Evolutionary conservation across 192 early-diverging fungal genomes (phyloP).

Genomic region (Linderina pennispora): DNA sequence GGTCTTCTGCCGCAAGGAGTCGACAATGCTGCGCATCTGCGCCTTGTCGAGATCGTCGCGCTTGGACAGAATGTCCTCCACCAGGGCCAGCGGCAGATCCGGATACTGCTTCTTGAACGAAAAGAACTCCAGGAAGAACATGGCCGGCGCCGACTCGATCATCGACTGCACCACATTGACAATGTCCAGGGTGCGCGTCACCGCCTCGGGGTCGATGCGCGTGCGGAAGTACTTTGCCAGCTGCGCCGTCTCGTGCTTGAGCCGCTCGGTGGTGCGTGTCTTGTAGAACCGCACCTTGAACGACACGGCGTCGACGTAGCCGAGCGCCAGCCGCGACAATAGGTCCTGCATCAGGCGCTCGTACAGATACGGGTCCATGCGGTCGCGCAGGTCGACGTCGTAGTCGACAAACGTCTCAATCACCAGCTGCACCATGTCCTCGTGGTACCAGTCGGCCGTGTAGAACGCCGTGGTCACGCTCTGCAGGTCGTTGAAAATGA

Average conservation of each 20-base stretch:
- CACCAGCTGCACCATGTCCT: conserved; percentile 77
- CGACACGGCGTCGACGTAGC: conserved; percentile 77
- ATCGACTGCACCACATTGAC: conserved; percentile 76
- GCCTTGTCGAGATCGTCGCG: conserved; percentile 90
- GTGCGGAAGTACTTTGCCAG: conserved; percentile 74
- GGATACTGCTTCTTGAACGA: conserved; percentile 83
- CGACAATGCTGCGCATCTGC: conserved; percentile 81
- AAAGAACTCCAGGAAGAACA: conserved; percentile 91
- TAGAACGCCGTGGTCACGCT: conserved; percentile 71
- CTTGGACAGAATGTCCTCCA: conserved; percentile 84
- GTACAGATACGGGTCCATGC: conserved; percentile 87
- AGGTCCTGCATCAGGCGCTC: conserved; percentile 80
- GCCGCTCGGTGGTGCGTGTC: conserved; percentile 61
- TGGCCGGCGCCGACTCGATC: conserved; percentile 71
- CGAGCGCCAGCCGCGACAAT: conserved; percentile 76
- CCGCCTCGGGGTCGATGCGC: conserved; percentile 65
- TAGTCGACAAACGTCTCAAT: conserved; percentile 96
- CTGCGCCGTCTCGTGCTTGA: conserved; percentile 65
- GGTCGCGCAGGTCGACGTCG: conserved; percentile 75
- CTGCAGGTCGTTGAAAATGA: conserved; percentile 76
- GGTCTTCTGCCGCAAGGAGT: conserved; percentile 53
- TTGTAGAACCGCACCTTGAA: conserved; percentile 57
- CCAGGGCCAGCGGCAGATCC: conserved; percentile 82
- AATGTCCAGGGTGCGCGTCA: conserved; percentile 74
- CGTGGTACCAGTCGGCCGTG: conserved; percentile 86